These are phyloP conservation scores for Pichia sp. DNA, from an alignment of 1,139 yeast genomes.

Conservation along the genomic window DNA sequence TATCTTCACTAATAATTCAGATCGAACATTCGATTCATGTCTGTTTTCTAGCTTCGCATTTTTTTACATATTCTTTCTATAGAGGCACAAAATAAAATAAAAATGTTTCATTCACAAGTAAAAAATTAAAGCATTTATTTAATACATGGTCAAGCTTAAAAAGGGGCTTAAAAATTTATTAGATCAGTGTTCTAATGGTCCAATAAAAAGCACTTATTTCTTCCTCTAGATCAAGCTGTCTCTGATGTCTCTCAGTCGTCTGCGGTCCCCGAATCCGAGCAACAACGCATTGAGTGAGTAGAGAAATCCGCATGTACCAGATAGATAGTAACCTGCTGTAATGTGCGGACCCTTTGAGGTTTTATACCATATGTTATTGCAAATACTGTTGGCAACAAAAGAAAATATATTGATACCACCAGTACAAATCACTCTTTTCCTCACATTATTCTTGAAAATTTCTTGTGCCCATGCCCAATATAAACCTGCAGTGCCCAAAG, in stretches of 20 bases:
- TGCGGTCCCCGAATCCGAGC: constrained; percentile 10
- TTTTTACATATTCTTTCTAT: too few relatives aligned
- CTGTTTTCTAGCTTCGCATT: too few relatives aligned
- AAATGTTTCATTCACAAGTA: too few relatives aligned
- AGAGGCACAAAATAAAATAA: too few relatives aligned
- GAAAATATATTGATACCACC: constrained; percentile 21
- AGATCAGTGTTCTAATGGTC: too few relatives aligned
- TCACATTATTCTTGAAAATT: constrained; percentile 14
- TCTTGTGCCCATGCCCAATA: constrained; percentile 22
- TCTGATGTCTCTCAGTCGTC: not conserved
- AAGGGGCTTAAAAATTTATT: too few relatives aligned
- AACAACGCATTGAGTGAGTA: constrained; percentile 6
- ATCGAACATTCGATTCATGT: too few relatives aligned
- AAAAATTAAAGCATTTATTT: too few relatives aligned
- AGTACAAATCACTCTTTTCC: constrained; percentile 16
- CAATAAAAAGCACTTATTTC: too few relatives aligned
- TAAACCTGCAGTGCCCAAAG: constrained; percentile 20
- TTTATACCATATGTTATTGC: constrained; percentile 21
- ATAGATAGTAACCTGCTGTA: constrained; percentile 20
- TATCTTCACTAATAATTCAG: too few relatives aligned
- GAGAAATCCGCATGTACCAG: constrained; percentile 14
- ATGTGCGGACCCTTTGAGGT: constrained; percentile 20
- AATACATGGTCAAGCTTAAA: too few relatives aligned
- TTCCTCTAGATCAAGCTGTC: not conserved
- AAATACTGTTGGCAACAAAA: constrained; percentile 18